Base-by-base conservation (phyloP, 1,284 basidiomycete species). In the Irpex sp. region DNA sequence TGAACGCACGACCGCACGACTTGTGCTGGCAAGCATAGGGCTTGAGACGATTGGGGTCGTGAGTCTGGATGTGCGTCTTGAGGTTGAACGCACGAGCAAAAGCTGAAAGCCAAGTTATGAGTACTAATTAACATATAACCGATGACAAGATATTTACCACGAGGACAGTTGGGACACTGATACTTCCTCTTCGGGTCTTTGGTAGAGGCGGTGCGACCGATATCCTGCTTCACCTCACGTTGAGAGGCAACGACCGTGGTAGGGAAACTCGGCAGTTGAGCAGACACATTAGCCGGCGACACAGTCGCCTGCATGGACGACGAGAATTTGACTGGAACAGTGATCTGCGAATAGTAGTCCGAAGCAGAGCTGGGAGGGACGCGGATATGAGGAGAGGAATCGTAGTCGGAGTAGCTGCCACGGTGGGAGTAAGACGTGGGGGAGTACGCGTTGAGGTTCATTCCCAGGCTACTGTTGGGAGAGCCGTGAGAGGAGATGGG, bases 81-180 rank as follows among this genome's bases (percentile, higher is more conserved):
- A 95, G 76, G 69, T 95, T 95, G 76, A 91, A 95, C 0, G 92
- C 92, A n/a, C 93, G 82, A 19, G 93, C 93, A 69, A 95, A 95
- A 0, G 91, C 93, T 89, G 59, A 36, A 67, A 59, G 63, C 64
- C 56, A 47, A 61, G 66, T 39, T 59, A 56, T 51, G 36, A 70
- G 58, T 66, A 46, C 17, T 46, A 58, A 59, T 1, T 13, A 57
- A 65, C 35, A 67, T 59, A 57, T n/a, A 50, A 13, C 47, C 15
- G 58, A 60, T 57, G 56, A 43, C 57, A 61, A 50, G 66, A 70
- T 36, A 74, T 74, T 56, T 72, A 91, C 90, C 83, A 79, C 90
- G 79, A 21, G 87, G 86, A 73, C 92, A 93, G 31, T 80, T 79
- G 9, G 81, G 75, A 71, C 91, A 93, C 68, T 83, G 85, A 72